Evolutionary conservation across 495 filamentous ascomycete genomes (phyloP).

Genomic region (Aspergillus diversus): DNA sequence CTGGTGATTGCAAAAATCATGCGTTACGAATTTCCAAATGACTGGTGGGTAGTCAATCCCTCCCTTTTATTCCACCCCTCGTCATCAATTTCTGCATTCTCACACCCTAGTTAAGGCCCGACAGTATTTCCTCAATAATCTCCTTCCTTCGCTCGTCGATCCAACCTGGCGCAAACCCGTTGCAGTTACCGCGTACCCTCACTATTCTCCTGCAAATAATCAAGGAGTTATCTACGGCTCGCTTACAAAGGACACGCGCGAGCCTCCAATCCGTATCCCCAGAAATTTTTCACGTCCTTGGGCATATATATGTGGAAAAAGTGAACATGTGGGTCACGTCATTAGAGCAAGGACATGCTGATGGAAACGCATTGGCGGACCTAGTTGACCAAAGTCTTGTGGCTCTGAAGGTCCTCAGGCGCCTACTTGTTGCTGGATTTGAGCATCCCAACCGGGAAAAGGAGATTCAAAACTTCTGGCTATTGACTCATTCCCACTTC

Average conservation of each 20-base stretch:
- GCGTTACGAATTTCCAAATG: slow-evolving; percentile 82
- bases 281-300: slow-evolving; percentile 77
- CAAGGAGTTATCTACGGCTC: slow-evolving; percentile 84
- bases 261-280: slow-evolving; percentile 76
- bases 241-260: slow-evolving; percentile 68
- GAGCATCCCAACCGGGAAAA: slow-evolving; percentile 77
- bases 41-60: slow-evolving; percentile 59
- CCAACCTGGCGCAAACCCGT: slow-evolving; percentile 45
- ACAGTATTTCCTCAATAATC: slow-evolving; percentile 58
- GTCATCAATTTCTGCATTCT: slow-evolving; percentile 9
- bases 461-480: slow-evolving; percentile 79
- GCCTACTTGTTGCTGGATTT: slow-evolving; percentile 80
- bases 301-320: slow-evolving; percentile 74
- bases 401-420: slow-evolving; percentile 76
- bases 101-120: slow-evolving; percentile 42
- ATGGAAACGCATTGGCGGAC: slow-evolving; percentile 61
- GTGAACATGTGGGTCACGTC: slow-evolving; percentile 70
- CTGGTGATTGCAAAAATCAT: slow-evolving; percentile 85
- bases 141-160: slow-evolving; percentile 58
- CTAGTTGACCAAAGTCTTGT: slow-evolving; percentile 74
- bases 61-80: background rate
- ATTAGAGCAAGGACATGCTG: slow-evolving; percentile 56
- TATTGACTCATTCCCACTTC: slow-evolving; percentile 69
- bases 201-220: slow-evolving; percentile 80
- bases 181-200: slow-evolving; percentile 71